phyloP scores from a whole-genome alignment of 2,329 filamentous ascomycete species.

The Pyrenophora teres region DNA sequence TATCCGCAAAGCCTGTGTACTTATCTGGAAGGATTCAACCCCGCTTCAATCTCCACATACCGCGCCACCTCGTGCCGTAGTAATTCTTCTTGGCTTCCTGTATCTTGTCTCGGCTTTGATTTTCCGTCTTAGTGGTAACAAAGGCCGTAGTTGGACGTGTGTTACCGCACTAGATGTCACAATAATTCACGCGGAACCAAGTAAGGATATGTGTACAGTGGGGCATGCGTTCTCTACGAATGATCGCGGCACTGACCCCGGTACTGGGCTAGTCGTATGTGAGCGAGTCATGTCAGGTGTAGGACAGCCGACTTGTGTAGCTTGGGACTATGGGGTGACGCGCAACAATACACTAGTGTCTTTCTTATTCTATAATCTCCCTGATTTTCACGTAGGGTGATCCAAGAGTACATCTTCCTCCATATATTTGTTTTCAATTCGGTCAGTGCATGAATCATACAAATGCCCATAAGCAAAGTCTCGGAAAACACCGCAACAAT shows the following conservation, averaged over 20 bases:
- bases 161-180: too few relatives aligned
- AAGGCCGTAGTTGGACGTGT: too few relatives aligned
- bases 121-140: not conserved
- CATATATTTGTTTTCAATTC: not conserved
- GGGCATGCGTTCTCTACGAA: too few relatives aligned
- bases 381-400: not conserved
- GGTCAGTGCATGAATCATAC: too few relatives aligned
- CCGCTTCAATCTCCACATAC: not conserved
- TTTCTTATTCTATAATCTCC: constrained; percentile 1
- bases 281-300: too few relatives aligned
- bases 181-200: too few relatives aligned
- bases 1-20: too few relatives aligned
- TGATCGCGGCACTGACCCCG: too few relatives aligned
- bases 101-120: not conserved
- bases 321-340: not conserved
- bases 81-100: not conserved
- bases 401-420: not conserved
- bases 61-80: not conserved
- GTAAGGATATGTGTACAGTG: too few relatives aligned
- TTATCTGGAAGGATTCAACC: not conserved
- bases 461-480: not conserved
- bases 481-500: not conserved
- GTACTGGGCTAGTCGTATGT: too few relatives aligned
- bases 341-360: constrained; percentile 1
- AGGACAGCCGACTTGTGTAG: too few relatives aligned